Base-by-base conservation (phyloP, 2,329 filamentous ascomycete species). In the Lecanicillium sp. region DNA sequence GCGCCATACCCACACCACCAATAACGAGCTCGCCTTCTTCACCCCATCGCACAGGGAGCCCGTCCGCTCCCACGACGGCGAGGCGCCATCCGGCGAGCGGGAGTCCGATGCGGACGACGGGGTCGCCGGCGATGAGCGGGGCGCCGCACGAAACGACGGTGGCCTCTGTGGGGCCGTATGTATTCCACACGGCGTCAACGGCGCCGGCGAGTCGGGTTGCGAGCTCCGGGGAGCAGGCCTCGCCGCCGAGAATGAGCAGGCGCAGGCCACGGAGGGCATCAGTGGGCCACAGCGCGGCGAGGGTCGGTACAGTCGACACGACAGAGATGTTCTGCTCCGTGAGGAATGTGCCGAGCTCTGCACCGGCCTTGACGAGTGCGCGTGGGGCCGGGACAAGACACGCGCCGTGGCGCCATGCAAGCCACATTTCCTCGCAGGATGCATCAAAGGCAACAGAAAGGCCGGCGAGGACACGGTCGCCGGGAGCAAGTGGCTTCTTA, bases 11-110 rank as follows among this genome's bases (percentile, higher is more conserved):
- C 11, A 55, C 52, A 8, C 55, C 55, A n/a, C 55, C 55, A 35
- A 57, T 57, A 20, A 57, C 48, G 30, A 57, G 46, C 55, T 57
- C 55, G 5, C 55, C 55, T 32, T 54, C 52, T 29, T 57, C 48
- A 14, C 55, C 55, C 55, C 67, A 58, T 20, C 67, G 63, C 11
- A 73, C 60, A n/a, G 69, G 65, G 44, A 73, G 65, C 2, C 70
- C 70, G 47, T 72, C 66, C 9, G 60, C 56, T 26, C 66, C 71
- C 54, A 55, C 54, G 12, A 57, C 55, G 45, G 55, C 55, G n/a
- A 57, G 49, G 30, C 52, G 52, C 55, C 55, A 57, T 1, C 55
- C 55, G 20, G 50, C 52, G 10, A 57, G 52, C 11, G 55, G 55
- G 5, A 57, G 51, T 7, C 55, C 55, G 41, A 57, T 57, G 23